These are phyloP conservation scores for Ramularia collo-cygni DNA, from an alignment of 2,329 filamentous ascomycete genomes.

Conservation along the genomic window DNA sequence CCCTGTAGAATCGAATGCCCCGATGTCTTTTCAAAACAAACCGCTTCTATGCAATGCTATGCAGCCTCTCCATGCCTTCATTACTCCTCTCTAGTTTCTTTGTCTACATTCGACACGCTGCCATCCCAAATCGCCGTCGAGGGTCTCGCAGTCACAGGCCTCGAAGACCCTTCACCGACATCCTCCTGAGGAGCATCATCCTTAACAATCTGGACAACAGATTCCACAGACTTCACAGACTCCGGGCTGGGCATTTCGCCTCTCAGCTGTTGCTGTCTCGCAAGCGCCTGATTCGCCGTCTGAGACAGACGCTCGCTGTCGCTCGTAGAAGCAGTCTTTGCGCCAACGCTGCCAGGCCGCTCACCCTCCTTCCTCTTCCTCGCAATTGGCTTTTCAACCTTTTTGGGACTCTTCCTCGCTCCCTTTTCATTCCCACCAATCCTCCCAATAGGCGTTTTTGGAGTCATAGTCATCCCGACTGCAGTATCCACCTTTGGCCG, in stretches of 20 bases:
- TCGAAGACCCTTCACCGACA: constrained; percentile 8
- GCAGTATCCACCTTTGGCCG: constrained; percentile 14
- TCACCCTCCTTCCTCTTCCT: constrained; percentile 19
- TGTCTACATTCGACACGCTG: constrained; percentile 7
- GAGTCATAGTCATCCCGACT: constrained; percentile 5
- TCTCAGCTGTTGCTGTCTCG: constrained; percentile 5
- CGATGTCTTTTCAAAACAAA: too few species aligned
- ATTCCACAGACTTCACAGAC: constrained; percentile 13
- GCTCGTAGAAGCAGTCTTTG: constrained; percentile 5
- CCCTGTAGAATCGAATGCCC: too few species aligned
- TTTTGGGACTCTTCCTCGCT: constrained; percentile 22
- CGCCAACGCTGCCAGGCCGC: constrained; percentile 11
- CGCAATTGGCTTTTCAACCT: constrained; percentile 13
- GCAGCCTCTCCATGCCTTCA: not conserved
- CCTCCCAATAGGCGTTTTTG: constrained; percentile 21
- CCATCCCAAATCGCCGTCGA: constrained; percentile 11
- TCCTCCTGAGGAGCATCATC: constrained; percentile 4
- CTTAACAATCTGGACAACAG: constrained; percentile 15
- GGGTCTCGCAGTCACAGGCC: constrained; percentile 7
- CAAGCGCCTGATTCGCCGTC: constrained; percentile 6
- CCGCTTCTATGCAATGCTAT: too few species aligned
- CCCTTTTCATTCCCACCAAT: constrained; percentile 20
- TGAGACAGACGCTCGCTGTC: constrained; percentile 5
- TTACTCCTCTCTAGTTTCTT: constrained; percentile 1
- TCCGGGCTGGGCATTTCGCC: constrained; percentile 16